Conservation (phyloP, 192 early-diverging fungal genomes). For the Mortierella claussenii region DNA sequence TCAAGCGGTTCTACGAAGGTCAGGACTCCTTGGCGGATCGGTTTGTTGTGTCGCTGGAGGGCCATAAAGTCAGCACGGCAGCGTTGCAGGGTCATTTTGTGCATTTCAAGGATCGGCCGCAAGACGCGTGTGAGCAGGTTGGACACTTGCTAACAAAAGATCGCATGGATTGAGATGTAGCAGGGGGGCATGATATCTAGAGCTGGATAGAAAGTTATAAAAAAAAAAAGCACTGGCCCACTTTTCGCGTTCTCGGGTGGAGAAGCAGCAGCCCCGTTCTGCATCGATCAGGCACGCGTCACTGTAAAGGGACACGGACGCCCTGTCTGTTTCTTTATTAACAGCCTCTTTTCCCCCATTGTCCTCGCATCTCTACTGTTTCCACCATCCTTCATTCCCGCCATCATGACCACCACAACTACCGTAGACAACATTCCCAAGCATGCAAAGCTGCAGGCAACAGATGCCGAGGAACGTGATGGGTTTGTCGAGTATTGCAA, state of each 20-base stretch:
- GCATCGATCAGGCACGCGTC: too few relatives aligned
- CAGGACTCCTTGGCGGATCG: slow-evolving; percentile 65
- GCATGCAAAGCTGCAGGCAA: slow-evolving; percentile 18
- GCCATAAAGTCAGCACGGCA: slow-evolving; percentile 80
- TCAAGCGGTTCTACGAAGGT: slow-evolving; percentile 80
- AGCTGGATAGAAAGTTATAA: too few relatives aligned
- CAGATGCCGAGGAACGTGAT: slow-evolving; percentile 48
- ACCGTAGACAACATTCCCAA: not conserved
- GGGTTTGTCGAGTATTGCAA: slow-evolving; percentile 54
- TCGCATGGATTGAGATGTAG: too few relatives aligned
- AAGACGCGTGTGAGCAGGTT: slow-evolving; percentile 70
- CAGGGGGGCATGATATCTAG: too few relatives aligned
- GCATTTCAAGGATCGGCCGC: slow-evolving; percentile 78
- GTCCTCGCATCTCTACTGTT: too few relatives aligned
- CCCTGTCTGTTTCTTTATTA: too few relatives aligned
- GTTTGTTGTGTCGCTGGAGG: slow-evolving; percentile 71
- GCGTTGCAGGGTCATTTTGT: slow-evolving; percentile 98
- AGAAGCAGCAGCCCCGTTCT: too few relatives aligned
- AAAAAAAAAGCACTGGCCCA: too few relatives aligned
- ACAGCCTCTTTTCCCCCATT: too few relatives aligned
- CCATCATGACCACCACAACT: not conserved
- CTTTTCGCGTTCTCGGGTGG: too few relatives aligned
- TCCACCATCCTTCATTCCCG: not conserved
- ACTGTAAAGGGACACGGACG: too few relatives aligned
- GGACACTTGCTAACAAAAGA: slow-evolving; percentile 12